Evolutionary conservation across 345 rosid genomes (phyloP), one percentile per base, ranked within the genome.

Genomic region (Combretum micranthum): DNA sequence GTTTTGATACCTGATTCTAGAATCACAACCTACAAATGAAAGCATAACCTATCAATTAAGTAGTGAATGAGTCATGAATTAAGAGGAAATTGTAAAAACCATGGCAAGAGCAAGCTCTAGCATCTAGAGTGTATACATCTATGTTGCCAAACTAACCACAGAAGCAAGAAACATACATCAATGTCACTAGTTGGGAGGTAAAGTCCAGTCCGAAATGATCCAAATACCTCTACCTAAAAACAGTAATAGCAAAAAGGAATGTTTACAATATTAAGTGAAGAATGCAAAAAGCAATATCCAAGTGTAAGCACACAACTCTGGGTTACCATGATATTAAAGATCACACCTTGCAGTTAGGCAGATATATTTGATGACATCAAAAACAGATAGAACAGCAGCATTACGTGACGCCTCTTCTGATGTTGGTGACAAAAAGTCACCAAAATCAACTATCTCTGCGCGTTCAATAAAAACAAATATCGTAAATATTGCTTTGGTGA

Each of bases 161-260:
- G 25, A 20, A 62, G 25, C 46, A 54, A 48, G 22, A 65, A 55
- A 74, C 96, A 72, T 79, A 86, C 98, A 83, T 92, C 97, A 45
- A 92, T 82, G 72, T 92, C 98, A 75, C 98, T 92, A 7, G 87
- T 84, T 49, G 98, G 98, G 65, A 92, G 91, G 76, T 80, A 92
- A 55, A 92, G 86, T 12, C 94, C 94, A 8, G 97, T 92, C 53
- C 64, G 78, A 73, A 81, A 92, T 12, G 98, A 86, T 45, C 98
- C 95, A 57, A 92, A 92, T 63, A 88, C 83, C 70, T 86, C 91
- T 25, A 83, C 86, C 98, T 92, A 68, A 73, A 71, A 54, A 52
- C 15, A 65, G 52, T 42, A 60, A 20, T 14, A 52, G 44, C 25
- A 69, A 21, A 20, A 45, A 43, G n/a, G n/a, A n/a, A n/a, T n/a